These are phyloP conservation scores for Mediolabrus comicus DNA, from an alignment of 108 stramenopile genomes.

Conservation along the genomic window DNA sequence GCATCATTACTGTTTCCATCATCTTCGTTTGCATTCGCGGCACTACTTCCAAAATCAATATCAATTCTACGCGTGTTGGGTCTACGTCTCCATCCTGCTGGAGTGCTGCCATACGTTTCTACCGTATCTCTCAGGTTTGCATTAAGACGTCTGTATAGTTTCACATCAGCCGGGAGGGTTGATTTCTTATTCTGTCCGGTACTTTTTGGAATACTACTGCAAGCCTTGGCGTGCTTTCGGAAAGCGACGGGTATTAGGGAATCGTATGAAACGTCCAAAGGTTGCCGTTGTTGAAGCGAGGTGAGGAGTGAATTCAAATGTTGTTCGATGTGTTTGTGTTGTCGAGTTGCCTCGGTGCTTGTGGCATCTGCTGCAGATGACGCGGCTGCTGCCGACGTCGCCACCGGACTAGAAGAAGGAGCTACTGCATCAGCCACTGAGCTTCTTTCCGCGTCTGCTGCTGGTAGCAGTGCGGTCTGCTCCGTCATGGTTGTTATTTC, in stretches of 20 bases:
- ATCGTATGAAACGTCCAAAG: constrained; percentile 80
- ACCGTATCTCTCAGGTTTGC: constrained; percentile 63
- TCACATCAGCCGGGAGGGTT: constrained; percentile 33
- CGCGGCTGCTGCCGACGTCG: constrained; percentile 3
- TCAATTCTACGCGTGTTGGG: constrained; percentile 36
- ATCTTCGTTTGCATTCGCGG: constrained; percentile 10
- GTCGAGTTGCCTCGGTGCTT: constrained; percentile 3
- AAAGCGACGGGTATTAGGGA: constrained; percentile 51
- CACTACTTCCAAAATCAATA: constrained; percentile 36
- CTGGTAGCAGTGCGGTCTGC: neutral
- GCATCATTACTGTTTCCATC: constrained; percentile 4
- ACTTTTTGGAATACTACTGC: constrained; percentile 32
- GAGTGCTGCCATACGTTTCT: constrained; percentile 55
- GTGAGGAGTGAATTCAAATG: constrained; percentile 37
- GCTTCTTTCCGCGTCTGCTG: neutral
- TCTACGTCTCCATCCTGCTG: constrained; percentile 41
- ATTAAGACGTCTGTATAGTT: constrained; percentile 35
- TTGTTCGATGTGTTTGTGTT: constrained; percentile 34
- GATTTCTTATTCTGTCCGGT: constrained; percentile 11
- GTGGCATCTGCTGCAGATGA: neutral
- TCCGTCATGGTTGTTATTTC: too few species aligned
- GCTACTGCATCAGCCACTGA: neutral
- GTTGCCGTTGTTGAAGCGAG: constrained; percentile 52
- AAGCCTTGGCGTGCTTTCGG: constrained; percentile 49
- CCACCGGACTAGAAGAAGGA: neutral